Conservation (phyloP, 2,329 filamentous ascomycete genomes). For the Xylaria polymorpha region DNA sequence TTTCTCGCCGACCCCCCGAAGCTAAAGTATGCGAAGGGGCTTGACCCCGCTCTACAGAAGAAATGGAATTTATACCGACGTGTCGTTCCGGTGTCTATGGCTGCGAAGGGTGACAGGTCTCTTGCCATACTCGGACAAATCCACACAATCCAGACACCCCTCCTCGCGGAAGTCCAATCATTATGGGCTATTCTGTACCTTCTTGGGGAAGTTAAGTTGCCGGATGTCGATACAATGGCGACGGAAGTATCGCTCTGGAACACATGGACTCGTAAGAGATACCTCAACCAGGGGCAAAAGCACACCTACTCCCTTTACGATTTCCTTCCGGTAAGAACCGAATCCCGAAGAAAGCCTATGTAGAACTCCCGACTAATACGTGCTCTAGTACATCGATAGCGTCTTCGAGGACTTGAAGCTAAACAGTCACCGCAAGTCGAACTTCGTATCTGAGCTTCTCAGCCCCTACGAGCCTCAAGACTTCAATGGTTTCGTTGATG, state of each 20-base stretch:
- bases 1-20: slow-evolving; percentile 40
- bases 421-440: slow-evolving; percentile 47
- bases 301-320: slow-evolving; percentile 49
- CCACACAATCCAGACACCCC: slow-evolving; percentile 48
- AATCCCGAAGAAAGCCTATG: not conserved
- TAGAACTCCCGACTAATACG: slow-evolving; percentile 7
- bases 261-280: slow-evolving; percentile 50
- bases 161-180: slow-evolving; percentile 48
- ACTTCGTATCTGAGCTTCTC: slow-evolving; percentile 47
- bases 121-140: slow-evolving; percentile 48
- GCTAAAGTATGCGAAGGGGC: slow-evolving; percentile 33
- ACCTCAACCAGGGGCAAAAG: slow-evolving; percentile 48
- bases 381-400: slow-evolving; percentile 48
- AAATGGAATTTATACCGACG: slow-evolving; percentile 43
- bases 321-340: slow-evolving; percentile 47
- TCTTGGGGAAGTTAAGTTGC: slow-evolving; percentile 48
- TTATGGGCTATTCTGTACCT: slow-evolving; percentile 51
- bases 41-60: slow-evolving; percentile 40
- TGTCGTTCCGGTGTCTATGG: slow-evolving; percentile 39
- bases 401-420: slow-evolving; percentile 49
- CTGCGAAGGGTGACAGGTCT: slow-evolving; percentile 46
- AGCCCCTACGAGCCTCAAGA: slow-evolving; percentile 46
- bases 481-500: slow-evolving; percentile 48
- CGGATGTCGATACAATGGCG: slow-evolving; percentile 46
- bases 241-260: slow-evolving; percentile 50